A percentile compares a stretch with the other conserved stretches of the same genome.
Evolutionary conservation across 805 yeast species (phyloP).

Genomic region (Candida jianshihensis): DNA sequence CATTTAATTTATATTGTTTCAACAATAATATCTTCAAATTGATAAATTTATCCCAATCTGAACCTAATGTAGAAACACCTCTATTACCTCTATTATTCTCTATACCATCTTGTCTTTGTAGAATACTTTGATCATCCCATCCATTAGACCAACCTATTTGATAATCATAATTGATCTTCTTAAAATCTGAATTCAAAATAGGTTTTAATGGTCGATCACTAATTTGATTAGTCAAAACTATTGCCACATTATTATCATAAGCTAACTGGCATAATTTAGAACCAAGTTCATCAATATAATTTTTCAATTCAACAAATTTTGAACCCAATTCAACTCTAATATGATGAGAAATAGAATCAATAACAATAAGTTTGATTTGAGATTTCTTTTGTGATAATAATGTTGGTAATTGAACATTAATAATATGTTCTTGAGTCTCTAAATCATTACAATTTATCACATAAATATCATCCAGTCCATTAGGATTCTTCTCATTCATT

Average conservation of each 20-base stretch:
- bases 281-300: constrained; percentile 36
- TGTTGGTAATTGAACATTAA: constrained; percentile 62
- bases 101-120: constrained; percentile 22
- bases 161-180: constrained; percentile 40
- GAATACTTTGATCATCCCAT: constrained; percentile 49
- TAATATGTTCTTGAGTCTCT: constrained; percentile 67
- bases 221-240: constrained; percentile 76
- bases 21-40: constrained; percentile 41
- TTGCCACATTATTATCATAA: constrained; percentile 40
- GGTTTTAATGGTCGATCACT: constrained; percentile 44
- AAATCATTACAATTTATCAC: constrained; percentile 58
- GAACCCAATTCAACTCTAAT: constrained; percentile 53
- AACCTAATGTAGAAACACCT: constrained; percentile 47
- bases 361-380: constrained; percentile 47
- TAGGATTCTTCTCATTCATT: constrained; percentile 24
- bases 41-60: constrained; percentile 45
- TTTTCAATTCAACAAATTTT: constrained; percentile 32
- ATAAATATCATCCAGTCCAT: constrained; percentile 32
- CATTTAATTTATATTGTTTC: constrained; percentile 32
- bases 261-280: constrained; percentile 45
- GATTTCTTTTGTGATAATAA: constrained; percentile 32
- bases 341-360: constrained; percentile 84
- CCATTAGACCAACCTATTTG: constrained; percentile 73
- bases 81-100: constrained; percentile 2
- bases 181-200: constrained; percentile 16